These are phyloP conservation scores for Psilocybe mexicana DNA, from an alignment of 1,284 basidiomycete genomes.

Conservation along the genomic window DNA sequence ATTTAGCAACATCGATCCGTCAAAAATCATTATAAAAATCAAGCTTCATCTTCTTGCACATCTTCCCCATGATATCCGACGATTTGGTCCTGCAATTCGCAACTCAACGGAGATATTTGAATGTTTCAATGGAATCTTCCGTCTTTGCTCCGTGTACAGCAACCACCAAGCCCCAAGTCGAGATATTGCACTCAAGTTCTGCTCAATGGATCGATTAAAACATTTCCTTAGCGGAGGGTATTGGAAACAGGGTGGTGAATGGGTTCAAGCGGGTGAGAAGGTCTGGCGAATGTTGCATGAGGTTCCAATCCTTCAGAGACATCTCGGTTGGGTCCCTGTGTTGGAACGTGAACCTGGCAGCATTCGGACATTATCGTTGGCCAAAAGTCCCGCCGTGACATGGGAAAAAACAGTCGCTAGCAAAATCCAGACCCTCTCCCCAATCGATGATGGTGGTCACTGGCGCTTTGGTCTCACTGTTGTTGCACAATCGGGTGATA, in stretches of 20 bases:
- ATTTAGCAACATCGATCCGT: slow-evolving; percentile 29
- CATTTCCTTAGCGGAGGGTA: slow-evolving; percentile 32
- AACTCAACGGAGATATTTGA: slow-evolving; percentile 37
- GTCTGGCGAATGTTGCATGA: not conserved
- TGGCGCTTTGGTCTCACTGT: slow-evolving; percentile 16
- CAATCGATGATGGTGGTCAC: not conserved
- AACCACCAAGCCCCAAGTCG: slow-evolving; percentile 40
- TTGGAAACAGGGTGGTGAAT: slow-evolving; percentile 22
- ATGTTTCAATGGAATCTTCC: slow-evolving; percentile 37
- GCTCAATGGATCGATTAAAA: slow-evolving; percentile 29
- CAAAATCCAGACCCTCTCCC: not conserved
- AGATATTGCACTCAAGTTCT: slow-evolving; percentile 35
- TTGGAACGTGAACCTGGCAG: too few relatives aligned
- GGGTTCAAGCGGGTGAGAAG: slow-evolving; percentile 11
- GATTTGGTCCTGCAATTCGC: slow-evolving; percentile 36
- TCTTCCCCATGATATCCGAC: slow-evolving; percentile 31
- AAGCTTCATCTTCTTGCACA: slow-evolving; percentile 39
- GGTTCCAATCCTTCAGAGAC: not conserved
- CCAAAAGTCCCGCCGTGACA: not conserved
- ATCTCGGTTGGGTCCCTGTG: not conserved
- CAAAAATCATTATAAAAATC: slow-evolving; percentile 34
- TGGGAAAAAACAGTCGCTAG: not conserved
- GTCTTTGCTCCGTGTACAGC: slow-evolving; percentile 33
- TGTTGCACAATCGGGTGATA: slow-evolving; percentile 17
- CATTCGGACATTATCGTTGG: too few relatives aligned